Base-by-base conservation (phyloP, 768 basidiomycete species). In the Leucocoprinus leucothites region DNA sequence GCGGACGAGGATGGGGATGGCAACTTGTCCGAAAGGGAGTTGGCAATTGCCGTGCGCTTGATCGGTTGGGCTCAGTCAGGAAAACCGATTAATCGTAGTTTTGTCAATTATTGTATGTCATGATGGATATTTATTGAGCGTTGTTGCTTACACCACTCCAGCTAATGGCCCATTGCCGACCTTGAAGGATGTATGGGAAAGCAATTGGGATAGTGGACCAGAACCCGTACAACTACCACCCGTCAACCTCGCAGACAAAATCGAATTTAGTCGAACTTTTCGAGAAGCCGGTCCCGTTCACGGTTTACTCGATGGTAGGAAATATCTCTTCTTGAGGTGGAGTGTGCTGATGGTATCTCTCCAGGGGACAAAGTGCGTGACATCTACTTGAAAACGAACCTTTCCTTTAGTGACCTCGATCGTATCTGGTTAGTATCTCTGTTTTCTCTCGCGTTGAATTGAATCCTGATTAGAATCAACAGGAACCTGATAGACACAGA, bases 401-500 rank as follows among this genome's bases (percentile, higher is more conserved):
- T 89, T 8, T 73, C 80, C 6, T 75, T 78, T 58, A 77, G 79
- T n/a, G 79, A 81, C 45, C 74, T 89, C 16, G 80, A 77, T 41
- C 73, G 79, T 58, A 83, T 87, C 56, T 86, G 84, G 86, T 84
- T 56, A 51, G 77, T 66, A 18, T 24, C 35, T 45, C 16, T 16
- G 11, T 14, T 38, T 34, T 48, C 41, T 45, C 28, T 5, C 34
- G 19, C 9, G 38, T 14, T 21, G 11, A 36, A 47, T 43, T 25
- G 13, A 3, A 21, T 3, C 28, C 19, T 43, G 19, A 21, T 22
- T 16, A 36, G 22, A 48, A 9, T 28, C 31, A 9, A 43, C 56
- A 86, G 85, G 80, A 80, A 79, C 52, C 73, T 89, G 38, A 78
- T 84, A 21, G 87, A 89, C 64, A 80, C 77, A 8, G 75, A 78